Conservation (phyloP, 805 yeast species). For the Candida odintsovae region DNA sequence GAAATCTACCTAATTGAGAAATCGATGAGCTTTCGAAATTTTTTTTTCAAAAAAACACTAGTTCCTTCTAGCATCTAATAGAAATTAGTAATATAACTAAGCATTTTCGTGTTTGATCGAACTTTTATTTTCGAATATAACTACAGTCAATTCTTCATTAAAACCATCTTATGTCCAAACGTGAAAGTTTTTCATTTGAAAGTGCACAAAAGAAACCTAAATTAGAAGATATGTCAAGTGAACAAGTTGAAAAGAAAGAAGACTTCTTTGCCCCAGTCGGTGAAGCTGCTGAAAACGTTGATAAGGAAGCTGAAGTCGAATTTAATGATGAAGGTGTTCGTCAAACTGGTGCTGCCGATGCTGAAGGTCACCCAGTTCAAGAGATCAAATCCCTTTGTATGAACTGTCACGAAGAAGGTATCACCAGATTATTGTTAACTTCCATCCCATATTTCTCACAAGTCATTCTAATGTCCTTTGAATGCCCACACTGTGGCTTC, state of each 20-base stretch:
- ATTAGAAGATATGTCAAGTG: slow-evolving; percentile 7
- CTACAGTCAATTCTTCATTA: not conserved
- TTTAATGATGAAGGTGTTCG: slow-evolving; percentile 39
- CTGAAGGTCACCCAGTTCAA: slow-evolving; percentile 90
- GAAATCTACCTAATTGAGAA: not conserved
- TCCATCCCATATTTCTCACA: slow-evolving; percentile 89
- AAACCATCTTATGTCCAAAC: not conserved
- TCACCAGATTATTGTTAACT: slow-evolving; percentile 78
- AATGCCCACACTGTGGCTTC: slow-evolving; percentile 91
- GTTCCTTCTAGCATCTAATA: not conserved
- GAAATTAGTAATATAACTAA: not conserved
- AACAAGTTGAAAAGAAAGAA: slow-evolving; percentile 25
- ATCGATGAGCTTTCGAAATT: not conserved
- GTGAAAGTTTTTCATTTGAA: not conserved
- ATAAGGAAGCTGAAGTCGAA: slow-evolving; percentile 20
- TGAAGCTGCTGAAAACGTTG: slow-evolving; percentile 46
- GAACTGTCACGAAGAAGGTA: slow-evolving; percentile 88
- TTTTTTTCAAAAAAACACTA: not conserved
- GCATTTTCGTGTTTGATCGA: not conserved
- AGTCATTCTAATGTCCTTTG: slow-evolving; percentile 88
- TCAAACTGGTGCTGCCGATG: slow-evolving; percentile 73
- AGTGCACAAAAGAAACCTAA: slow-evolving; percentile 10
- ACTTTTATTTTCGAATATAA: not conserved
- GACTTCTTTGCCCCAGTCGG: slow-evolving; percentile 56
- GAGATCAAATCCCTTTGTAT: slow-evolving; percentile 93